A percentile compares a stretch with the other conserved stretches of the same genome.
phyloP scores from a whole-genome alignment of 2,329 filamentous ascomycete genomes.

The Alternaria sp. region DNA sequence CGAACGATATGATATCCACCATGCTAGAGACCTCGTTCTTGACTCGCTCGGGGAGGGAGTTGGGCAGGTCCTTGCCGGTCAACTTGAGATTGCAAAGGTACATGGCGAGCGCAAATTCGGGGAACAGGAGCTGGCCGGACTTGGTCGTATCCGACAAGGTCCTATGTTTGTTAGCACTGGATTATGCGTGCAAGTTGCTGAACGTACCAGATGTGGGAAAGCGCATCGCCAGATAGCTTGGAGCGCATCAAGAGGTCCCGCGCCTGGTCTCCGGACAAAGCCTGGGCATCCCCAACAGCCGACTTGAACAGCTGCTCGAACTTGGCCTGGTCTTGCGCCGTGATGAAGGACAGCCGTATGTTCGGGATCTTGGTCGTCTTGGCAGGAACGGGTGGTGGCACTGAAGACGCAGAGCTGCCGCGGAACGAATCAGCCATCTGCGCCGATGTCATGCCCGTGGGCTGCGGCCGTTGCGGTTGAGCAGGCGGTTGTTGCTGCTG shows the following conservation, averaged over 20 bases:
- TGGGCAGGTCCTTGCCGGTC: slow-evolving; percentile 82
- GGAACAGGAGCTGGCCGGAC: slow-evolving; percentile 94
- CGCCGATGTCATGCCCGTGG: slow-evolving; percentile 67
- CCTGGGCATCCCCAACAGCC: slow-evolving; percentile 82
- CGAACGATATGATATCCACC: slow-evolving; percentile 99
- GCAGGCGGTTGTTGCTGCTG: slow-evolving; percentile 65
- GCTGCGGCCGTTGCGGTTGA: slow-evolving; percentile 60
- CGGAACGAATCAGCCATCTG: slow-evolving; percentile 72
- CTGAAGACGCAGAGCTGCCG: slow-evolving; percentile 41
- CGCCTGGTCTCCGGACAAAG: slow-evolving; percentile 90
- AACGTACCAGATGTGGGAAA: slow-evolving; percentile 89
- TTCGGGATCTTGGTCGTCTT: slow-evolving; percentile 84
- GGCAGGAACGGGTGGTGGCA: slow-evolving; percentile 69
- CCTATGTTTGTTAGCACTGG: slow-evolving; percentile 59
- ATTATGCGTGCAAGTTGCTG: not conserved
- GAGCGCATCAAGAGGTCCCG: slow-evolving; percentile 88
- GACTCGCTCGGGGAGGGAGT: slow-evolving; percentile 79
- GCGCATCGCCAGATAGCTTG: slow-evolving; percentile 82
- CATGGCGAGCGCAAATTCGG: slow-evolving; percentile 97
- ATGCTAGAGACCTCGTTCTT: slow-evolving; percentile 98
- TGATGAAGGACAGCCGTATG: slow-evolving; percentile 94
- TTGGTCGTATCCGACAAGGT: slow-evolving; percentile 94
- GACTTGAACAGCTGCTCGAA: slow-evolving; percentile 98
- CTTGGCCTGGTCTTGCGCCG: slow-evolving; percentile 90
- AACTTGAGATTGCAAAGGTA: slow-evolving; percentile 96